phyloP scores from a whole-genome alignment of 805 yeast genomes.

The Suhomyces pyralidae region DNA sequence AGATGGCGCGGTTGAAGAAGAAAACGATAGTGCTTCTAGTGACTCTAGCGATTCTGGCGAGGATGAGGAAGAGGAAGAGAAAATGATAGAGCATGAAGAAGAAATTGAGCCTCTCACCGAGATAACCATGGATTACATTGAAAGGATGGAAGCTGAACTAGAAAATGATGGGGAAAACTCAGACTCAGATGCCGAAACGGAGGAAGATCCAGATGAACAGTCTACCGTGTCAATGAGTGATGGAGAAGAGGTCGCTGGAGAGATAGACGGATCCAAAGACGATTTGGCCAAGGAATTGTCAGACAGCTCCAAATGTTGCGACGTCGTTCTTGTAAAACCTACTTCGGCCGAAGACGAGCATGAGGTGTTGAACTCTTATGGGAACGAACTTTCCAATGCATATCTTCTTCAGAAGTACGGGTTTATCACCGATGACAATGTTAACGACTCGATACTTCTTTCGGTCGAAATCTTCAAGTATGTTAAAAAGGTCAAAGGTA shows the following conservation, averaged over 20 bases:
- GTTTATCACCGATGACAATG: slow-evolving; percentile 51
- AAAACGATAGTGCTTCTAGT: slow-evolving; percentile 14
- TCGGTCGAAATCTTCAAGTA: slow-evolving; percentile 46
- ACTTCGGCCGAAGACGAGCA: slow-evolving; percentile 40
- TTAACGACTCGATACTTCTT: slow-evolving; percentile 56
- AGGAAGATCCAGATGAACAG: slow-evolving; percentile 18
- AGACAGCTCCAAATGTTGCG: slow-evolving; percentile 58
- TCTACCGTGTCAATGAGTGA: slow-evolving; percentile 16
- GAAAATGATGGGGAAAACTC: neutral
- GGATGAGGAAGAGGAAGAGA: slow-evolving; percentile 18
- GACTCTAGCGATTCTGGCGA: slow-evolving; percentile 5
- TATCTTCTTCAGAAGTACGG: slow-evolving; percentile 75
- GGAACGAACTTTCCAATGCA: slow-evolving; percentile 62
- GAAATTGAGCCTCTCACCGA: slow-evolving; percentile 14
- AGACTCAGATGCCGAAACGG: slow-evolving; percentile 16
- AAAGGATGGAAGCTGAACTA: slow-evolving; percentile 22
- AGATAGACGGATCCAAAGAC: slow-evolving; percentile 13
- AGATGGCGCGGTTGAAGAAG: slow-evolving; percentile 13
- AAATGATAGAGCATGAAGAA: slow-evolving; percentile 8
- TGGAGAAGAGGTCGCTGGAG: slow-evolving; percentile 15
- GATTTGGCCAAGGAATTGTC: slow-evolving; percentile 35
- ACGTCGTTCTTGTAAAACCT: slow-evolving; percentile 49
- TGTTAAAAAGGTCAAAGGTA: slow-evolving; percentile 21
- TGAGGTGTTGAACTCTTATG: slow-evolving; percentile 83
- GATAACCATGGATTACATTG: slow-evolving; percentile 30